Evolutionary conservation across 495 filamentous ascomycete genomes (phyloP).

Genomic region (Penicillium argentinense): DNA sequence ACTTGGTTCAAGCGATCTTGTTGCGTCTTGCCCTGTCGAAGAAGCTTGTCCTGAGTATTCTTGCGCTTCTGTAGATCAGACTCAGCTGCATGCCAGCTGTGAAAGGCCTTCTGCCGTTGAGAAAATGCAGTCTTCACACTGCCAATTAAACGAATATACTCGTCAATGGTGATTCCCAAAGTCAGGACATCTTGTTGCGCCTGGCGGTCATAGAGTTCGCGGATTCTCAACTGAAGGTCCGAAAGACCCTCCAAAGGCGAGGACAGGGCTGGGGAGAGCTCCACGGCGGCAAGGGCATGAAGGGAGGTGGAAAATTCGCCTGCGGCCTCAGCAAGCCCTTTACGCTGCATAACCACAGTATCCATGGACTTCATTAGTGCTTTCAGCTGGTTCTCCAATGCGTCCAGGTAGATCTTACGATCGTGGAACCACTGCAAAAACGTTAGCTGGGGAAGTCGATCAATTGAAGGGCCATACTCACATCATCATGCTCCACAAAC

Average conservation of each 20-base stretch:
- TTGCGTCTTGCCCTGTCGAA: constrained; percentile 89
- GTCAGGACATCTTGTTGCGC: constrained; percentile 97
- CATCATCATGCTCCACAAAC: constrained; percentile 97
- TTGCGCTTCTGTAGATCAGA: constrained; percentile 85
- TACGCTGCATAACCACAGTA: constrained; percentile 84
- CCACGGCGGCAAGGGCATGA: constrained; percentile 84
- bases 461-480: constrained; percentile 44
- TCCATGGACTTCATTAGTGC: constrained; percentile 92
- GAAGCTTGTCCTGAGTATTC: constrained; percentile 82
- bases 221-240: constrained; percentile 88
- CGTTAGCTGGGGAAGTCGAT: constrained; percentile 5
- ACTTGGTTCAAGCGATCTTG: constrained; percentile 92
- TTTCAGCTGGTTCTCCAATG: constrained; percentile 92
- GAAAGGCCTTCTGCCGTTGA: constrained; percentile 92
- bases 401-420: constrained; percentile 88
- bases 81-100: constrained; percentile 88
- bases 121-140: constrained; percentile 88
- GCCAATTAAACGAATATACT: constrained; percentile 94
- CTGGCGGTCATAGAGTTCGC: constrained; percentile 93
- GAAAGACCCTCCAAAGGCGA: constrained; percentile 86
- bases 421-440: constrained; percentile 88
- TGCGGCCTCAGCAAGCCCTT: constrained; percentile 87
- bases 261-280: constrained; percentile 85
- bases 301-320: constrained; percentile 89
- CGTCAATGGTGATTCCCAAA: constrained; percentile 94